Base-by-base conservation (phyloP, 108 stramenopile genomes). In the Epipyxis sp. region DNA sequence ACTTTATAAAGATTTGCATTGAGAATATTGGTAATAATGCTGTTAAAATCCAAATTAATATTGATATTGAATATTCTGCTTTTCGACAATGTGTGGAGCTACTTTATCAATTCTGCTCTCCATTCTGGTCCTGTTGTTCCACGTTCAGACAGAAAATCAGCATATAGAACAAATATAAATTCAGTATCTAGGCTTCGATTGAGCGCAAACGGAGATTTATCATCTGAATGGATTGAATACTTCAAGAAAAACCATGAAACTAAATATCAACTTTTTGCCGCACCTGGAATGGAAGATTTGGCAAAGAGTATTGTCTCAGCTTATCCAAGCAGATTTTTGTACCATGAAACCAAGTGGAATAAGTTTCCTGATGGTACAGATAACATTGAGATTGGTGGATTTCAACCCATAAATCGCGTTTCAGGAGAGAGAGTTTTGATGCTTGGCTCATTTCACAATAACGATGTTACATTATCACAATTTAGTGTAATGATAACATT, bases 301-400 rank as follows among this genome's bases (percentile, higher is more conserved):
- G 46, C 46, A 50, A 20, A 50, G 46, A 50, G 46, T 50, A 50
- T 50, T 50, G 46, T 50, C 6, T 6, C 46, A 20, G 20, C 6
- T 13, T 50, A 20, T 6, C 46, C 46, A 13, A 20, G 20, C 20
- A 6, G 46, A 40, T 77, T 77, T 54, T 40, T 42, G 0, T 3
- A 1, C 35, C 13, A 43, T 30, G 40, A 77, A 40, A 76, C 72
- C 43, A 6, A 45, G 29, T 77, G 61, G 59, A 59, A 59, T 1
- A 77, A 77, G 61, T 77, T 77, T 59, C 54, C 76, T 39, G 76
- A 77, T 40, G 77, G 77, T 30, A 78, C 59, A 30, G 77, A 78
- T 43, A 59, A 78, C 57, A 78, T 78, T 41, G 39, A 32, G 25
- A 41, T 78, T 6, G 27, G 34, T 30, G 77, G 77, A 10, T 78